phyloP scores from a whole-genome alignment of 208 protist species.

The Acanthamoeba triangularis region DNA sequence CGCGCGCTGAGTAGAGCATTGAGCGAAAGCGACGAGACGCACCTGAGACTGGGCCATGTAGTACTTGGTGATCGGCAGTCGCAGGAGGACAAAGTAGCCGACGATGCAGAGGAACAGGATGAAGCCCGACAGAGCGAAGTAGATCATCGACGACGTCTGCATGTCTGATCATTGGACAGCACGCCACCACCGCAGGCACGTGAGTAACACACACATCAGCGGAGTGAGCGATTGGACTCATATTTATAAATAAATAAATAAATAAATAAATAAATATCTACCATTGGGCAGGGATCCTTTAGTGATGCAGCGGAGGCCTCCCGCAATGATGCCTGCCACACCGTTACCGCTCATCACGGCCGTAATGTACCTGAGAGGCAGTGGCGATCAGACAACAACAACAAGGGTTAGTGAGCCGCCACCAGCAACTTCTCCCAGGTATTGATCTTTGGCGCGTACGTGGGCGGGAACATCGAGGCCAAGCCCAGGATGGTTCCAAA shows the following conservation, averaged over 20 bases:
- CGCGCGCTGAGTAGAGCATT: too few species aligned
- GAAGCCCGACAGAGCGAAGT: slow-evolving; percentile 76
- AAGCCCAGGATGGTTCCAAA: slow-evolving; percentile 83
- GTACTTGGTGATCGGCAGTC: slow-evolving; percentile 76
- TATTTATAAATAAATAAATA: too few species aligned
- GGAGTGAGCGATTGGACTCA: neutral
- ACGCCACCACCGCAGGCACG: neutral
- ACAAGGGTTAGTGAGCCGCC: neutral
- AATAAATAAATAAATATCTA: neutral
- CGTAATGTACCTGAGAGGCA: neutral
- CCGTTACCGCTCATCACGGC: slow-evolving; percentile 84
- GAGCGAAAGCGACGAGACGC: neutral
- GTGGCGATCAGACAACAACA: neutral
- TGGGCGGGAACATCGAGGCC: slow-evolving; percentile 78
- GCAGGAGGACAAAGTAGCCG: slow-evolving; percentile 70
- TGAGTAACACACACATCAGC: neutral
- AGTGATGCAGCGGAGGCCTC: slow-evolving; percentile 78
- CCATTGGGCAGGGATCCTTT: slow-evolving; percentile 69
- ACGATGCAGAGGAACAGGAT: slow-evolving; percentile 77
- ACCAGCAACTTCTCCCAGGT: neutral
- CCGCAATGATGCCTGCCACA: slow-evolving; percentile 81
- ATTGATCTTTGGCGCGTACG: slow-evolving; percentile 58
- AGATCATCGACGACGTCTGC: slow-evolving; percentile 69
- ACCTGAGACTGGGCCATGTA: slow-evolving; percentile 63
- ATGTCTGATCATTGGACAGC: neutral